Conservation (phyloP, 2,329 filamentous ascomycete genomes). For the Neonectria neomacrospora region DNA sequence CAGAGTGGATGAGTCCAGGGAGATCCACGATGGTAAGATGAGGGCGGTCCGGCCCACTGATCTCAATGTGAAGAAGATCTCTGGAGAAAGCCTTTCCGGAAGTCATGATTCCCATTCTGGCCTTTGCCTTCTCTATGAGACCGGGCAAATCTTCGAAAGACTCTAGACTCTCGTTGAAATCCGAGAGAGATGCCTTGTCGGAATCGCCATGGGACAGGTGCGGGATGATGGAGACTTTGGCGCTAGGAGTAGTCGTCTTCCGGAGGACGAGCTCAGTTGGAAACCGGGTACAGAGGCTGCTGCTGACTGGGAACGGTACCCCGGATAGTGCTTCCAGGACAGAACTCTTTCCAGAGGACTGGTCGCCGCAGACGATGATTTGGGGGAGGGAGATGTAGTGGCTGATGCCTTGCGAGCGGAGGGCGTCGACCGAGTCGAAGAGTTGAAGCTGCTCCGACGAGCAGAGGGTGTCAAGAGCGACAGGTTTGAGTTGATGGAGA, state of each 20-base stretch:
- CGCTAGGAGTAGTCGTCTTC: conserved; percentile 33
- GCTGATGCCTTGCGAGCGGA: conserved; percentile 47
- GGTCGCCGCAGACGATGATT: conserved; percentile 66
- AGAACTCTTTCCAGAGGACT: conserved; percentile 71
- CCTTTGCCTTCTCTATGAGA: conserved; percentile 54
- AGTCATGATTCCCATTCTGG: conserved; percentile 55
- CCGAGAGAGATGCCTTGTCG: conserved; percentile 32
- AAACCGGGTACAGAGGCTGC: conserved; percentile 69
- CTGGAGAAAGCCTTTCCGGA: conserved; percentile 15
- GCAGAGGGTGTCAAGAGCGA: neutral
- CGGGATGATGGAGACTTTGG: conserved; percentile 48
- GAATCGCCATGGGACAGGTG: conserved; percentile 28
- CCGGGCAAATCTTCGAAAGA: conserved; percentile 23
- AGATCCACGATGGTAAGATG: conserved; percentile 61
- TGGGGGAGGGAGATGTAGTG: conserved; percentile 53
- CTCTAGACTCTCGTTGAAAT: neutral
- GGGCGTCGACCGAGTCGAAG: conserved; percentile 47
- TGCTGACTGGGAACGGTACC: conserved; percentile 67
- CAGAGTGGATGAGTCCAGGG: conserved; percentile 55
- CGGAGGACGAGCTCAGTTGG: conserved; percentile 69
- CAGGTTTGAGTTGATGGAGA: neutral
- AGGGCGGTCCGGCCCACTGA: conserved; percentile 35
- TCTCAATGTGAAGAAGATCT: conserved; percentile 44
- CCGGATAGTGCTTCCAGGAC: conserved; percentile 72
- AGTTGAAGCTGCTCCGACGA: neutral